Evolutionary conservation across 305 asterid genomes (phyloP).

Genomic region (Fraxinus floribunda): DNA sequence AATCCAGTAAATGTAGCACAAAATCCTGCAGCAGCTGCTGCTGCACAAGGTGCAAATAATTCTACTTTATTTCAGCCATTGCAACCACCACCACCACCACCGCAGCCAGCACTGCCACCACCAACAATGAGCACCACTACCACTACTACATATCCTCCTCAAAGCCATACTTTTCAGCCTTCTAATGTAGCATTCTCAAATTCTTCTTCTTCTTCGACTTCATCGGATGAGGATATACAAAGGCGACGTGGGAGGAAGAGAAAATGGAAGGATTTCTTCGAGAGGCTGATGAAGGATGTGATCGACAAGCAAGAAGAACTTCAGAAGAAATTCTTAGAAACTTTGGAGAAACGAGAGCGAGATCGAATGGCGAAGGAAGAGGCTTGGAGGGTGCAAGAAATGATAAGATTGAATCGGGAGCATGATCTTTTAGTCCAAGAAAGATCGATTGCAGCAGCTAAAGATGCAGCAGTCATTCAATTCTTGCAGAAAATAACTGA

Average conservation of each 20-base stretch:
- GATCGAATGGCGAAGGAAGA: slow-evolving; percentile 73
- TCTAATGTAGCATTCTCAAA: slow-evolving; percentile 29
- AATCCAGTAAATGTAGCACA: slow-evolving; percentile 42
- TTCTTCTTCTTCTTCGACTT: slow-evolving; percentile 70
- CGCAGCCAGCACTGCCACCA: slow-evolving; percentile 10
- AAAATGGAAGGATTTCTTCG: slow-evolving; percentile 74
- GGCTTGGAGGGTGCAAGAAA: slow-evolving; percentile 73
- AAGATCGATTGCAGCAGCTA: slow-evolving; percentile 77
- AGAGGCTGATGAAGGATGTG: slow-evolving; percentile 62
- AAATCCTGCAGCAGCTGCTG: slow-evolving; percentile 2
- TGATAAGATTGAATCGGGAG: slow-evolving; percentile 66
- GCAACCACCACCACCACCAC: not conserved
- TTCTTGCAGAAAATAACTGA: slow-evolving; percentile 64
- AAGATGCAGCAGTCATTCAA: slow-evolving; percentile 71
- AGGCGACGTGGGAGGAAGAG: slow-evolving; percentile 67
- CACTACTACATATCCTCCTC: slow-evolving; percentile 23
- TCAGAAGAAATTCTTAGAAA: slow-evolving; percentile 66
- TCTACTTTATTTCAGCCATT: slow-evolving; percentile 32
- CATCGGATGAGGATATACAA: slow-evolving; percentile 69
- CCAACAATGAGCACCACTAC: not conserved
- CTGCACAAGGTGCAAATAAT: slow-evolving; percentile 24
- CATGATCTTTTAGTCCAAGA: slow-evolving; percentile 72
- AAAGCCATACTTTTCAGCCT: slow-evolving; percentile 10
- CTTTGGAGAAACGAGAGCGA: slow-evolving; percentile 69
- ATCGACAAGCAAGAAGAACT: slow-evolving; percentile 67